Conservation (phyloP, 352 stramenopile species). For the Phytopythium vexans region DNA sequence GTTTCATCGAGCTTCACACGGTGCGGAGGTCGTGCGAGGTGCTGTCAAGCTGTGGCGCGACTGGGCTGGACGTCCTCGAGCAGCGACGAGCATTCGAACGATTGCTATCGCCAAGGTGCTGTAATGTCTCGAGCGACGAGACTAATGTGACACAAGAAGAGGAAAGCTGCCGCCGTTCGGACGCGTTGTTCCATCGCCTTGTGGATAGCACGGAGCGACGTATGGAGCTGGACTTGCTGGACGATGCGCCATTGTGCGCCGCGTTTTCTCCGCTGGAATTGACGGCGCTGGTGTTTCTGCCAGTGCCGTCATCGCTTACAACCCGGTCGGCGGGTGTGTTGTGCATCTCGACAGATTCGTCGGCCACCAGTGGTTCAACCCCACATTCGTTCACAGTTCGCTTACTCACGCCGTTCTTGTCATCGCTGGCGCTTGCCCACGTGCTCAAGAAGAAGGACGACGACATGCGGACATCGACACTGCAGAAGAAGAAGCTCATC, state of each 20-base stretch:
- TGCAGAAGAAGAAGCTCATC: constrained; percentile 69
- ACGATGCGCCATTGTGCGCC: constrained; percentile 20
- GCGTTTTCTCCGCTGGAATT: constrained; percentile 9
- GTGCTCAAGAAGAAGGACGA: constrained; percentile 52
- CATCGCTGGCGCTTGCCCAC: constrained; percentile 40
- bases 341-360: constrained; percentile 26
- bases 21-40: constrained; percentile 3
- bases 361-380: constrained; percentile 3
- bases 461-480: constrained; percentile 52
- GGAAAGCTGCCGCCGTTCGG: background rate
- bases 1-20: constrained; percentile 5
- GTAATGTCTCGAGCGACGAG: background rate
- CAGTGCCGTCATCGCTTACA: constrained; percentile 34
- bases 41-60: background rate
- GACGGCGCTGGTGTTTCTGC: constrained; percentile 42
- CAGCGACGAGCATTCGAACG: background rate
- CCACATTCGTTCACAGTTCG: constrained; percentile 1
- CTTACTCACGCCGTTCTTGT: constrained; percentile 45
- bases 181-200: constrained; percentile 30
- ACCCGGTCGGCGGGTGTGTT: constrained; percentile 37
- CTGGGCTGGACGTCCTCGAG: background rate
- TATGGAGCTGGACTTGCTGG: constrained; percentile 36
- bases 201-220: constrained; percentile 32
- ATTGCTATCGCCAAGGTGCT: background rate
- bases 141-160: no score